phyloP scores from a whole-genome alignment of 345 rosid genomes.

The Erysimum cheiranthoides region DNA sequence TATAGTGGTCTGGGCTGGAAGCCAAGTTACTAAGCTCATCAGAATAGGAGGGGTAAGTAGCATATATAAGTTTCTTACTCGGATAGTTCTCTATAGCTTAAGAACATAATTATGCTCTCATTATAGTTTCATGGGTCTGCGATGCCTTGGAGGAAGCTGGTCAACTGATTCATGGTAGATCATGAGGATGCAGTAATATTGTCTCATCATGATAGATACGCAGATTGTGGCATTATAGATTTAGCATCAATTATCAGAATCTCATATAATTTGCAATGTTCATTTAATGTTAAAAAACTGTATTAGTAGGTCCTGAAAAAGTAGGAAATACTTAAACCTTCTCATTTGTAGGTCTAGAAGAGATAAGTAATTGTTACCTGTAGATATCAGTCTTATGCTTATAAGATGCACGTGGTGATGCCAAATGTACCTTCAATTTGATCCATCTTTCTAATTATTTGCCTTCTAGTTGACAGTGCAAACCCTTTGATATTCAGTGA shows the following conservation, averaged over 20 bases:
- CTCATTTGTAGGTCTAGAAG: neutral
- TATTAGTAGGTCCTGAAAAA: constrained; percentile 6
- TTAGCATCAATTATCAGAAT: neutral
- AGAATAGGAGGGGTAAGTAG: constrained; percentile 90
- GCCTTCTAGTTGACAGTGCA: neutral
- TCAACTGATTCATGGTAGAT: neutral
- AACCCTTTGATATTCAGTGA: neutral
- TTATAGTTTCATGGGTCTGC: constrained; percentile 12
- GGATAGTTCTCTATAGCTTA: constrained; percentile 8
- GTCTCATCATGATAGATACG: neutral
- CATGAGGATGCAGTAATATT: neutral
- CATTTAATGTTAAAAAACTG: too few species aligned
- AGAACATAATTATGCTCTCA: constrained; percentile 1
- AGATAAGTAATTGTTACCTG: neutral
- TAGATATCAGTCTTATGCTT: neutral
- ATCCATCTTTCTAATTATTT: neutral
- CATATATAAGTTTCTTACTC: constrained; percentile 24
- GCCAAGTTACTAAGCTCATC: constrained; percentile 87
- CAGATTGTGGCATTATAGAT: neutral
- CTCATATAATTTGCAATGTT: neutral
- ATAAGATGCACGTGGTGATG: neutral
- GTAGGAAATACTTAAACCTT: neutral
- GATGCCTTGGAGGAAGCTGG: constrained; percentile 15
- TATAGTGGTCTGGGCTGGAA: constrained; percentile 82
- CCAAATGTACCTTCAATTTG: neutral